Evolutionary conservation across 1,284 basidiomycete species (phyloP), one percentile per base, ranked within the genome.

Genomic region (Tetrapyrgos nigripes): DNA sequence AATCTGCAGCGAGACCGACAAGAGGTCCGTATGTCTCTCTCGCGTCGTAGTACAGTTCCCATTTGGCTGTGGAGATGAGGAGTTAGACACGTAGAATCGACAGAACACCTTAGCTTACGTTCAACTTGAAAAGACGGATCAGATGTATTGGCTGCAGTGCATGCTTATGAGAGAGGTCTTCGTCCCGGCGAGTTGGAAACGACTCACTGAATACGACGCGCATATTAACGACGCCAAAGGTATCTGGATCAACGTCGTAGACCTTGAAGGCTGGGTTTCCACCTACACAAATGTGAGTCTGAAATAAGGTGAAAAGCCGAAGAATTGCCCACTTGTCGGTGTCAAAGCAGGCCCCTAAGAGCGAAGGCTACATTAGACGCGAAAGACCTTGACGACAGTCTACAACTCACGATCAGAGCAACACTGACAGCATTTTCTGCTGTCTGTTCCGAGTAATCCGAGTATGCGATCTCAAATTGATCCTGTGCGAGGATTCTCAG

Each of bases 391-490:
- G 23, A 8, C 1, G 19, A 3, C n/a, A 45, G 23, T 14, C 29
- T 17, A n/a, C 9, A 46, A 50, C n/a, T 71, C 37, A 72, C 81
- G 48, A 87, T 79, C 59, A 75, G 78, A 3, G 75, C 79, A 45
- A 85, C 73, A 50, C 77, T 80, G 28, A 81, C 75, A 2, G 85
- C 85, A 40, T 76, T 85, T 11, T 72, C 77, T 0, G 80, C 79
- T 6, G 66, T 80, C 55, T 74, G 79, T n/a, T 82, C 72, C 27
- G 67, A 68, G 60, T 81, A 86, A 66, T 86, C 76, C 1, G 81
- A 81, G 63, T 88, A 88, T 3, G 79, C 81, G 48, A 88, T 79
- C 60, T 81, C 79, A 64, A 86, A 85, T 70, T 87, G 77, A 64
- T 86, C 84, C 76, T 77, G 31, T 9, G 46, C 21, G 53, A 52